These are phyloP conservation scores for Talaromyces sp. DNA, from an alignment of 2,329 filamentous ascomycete genomes.

Conservation along the genomic window DNA sequence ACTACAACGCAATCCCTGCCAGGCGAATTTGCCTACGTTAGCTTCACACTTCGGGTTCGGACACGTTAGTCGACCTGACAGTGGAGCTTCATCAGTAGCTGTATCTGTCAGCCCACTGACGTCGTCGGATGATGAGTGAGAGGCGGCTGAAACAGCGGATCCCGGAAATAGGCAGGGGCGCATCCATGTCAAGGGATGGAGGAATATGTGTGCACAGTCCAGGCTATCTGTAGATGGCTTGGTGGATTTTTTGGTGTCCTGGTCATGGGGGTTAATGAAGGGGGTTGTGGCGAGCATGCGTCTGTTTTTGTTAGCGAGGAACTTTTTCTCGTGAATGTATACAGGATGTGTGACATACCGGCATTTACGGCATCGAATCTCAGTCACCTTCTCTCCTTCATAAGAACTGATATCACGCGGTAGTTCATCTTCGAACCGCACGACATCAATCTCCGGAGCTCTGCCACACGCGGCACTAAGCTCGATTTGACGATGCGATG, in stretches of 20 bases:
- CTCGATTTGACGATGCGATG: constrained; percentile 64
- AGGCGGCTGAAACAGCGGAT: neutral
- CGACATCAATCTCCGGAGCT: constrained; percentile 70
- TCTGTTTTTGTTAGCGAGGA: constrained; percentile 33
- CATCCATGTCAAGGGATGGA: constrained; percentile 97
- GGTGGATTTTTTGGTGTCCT: constrained; percentile 22
- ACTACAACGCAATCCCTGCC: constrained; percentile 91
- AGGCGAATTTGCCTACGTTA: constrained; percentile 88
- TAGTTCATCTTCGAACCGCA: constrained; percentile 67
- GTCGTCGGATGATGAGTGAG: constrained; percentile 19
- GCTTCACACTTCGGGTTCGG: constrained; percentile 73
- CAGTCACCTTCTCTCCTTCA: constrained; percentile 34
- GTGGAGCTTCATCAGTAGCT: constrained; percentile 61
- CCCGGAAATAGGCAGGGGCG: constrained; percentile 62
- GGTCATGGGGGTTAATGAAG: constrained; percentile 65
- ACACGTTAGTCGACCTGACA: constrained; percentile 82
- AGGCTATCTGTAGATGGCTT: neutral
- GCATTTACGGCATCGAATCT: constrained; percentile 89
- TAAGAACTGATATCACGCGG: constrained; percentile 16
- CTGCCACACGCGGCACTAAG: constrained; percentile 68
- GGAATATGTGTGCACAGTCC: constrained; percentile 77
- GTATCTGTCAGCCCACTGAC: neutral
- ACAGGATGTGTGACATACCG: constrained; percentile 51
- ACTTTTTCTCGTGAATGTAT: neutral
- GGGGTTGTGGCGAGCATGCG: constrained; percentile 60